Percentiles rank a stretch among this genome's conserved stretches.
These are phyloP conservation scores for Mucor saturninus DNA, from an alignment of 371 early-diverging fungal genomes.

Conservation along the genomic window DNA sequence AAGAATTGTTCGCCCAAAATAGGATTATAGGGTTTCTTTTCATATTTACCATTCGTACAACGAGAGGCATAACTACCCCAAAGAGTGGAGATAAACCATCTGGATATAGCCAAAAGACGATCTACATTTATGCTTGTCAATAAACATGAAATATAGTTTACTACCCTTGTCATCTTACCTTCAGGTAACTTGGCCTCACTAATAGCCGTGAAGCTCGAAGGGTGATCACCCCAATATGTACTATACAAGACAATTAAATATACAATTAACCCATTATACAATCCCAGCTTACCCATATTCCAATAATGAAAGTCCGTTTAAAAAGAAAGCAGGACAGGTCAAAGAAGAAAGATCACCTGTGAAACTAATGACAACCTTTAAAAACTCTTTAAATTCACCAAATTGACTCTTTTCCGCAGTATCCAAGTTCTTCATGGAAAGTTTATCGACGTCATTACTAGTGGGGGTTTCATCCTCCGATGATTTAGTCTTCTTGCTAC, in stretches of 20 bases:
- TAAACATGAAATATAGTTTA: not conserved
- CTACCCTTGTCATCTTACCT: slow-evolving; percentile 29
- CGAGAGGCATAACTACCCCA: slow-evolving; percentile 66
- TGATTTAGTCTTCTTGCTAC: slow-evolving; percentile 18
- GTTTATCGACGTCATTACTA: slow-evolving; percentile 43
- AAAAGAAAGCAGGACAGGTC: slow-evolving; percentile 79
- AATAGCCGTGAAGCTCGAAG: slow-evolving; percentile 46
- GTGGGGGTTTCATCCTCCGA: slow-evolving; percentile 38
- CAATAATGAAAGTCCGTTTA: slow-evolving; percentile 74
- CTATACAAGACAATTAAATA: slow-evolving; percentile 2
- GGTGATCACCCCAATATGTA: slow-evolving; percentile 38
- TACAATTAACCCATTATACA: not conserved
- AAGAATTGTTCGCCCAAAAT: slow-evolving; percentile 90
- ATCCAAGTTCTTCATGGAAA: slow-evolving; percentile 48
- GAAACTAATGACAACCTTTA: slow-evolving; percentile 73
- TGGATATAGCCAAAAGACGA: slow-evolving; percentile 33
- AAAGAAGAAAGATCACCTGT: slow-evolving; percentile 81
- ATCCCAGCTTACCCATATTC: slow-evolving; percentile 71
- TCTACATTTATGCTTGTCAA: slow-evolving; percentile 16
- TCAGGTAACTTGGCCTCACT: slow-evolving; percentile 56
- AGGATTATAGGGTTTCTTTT: slow-evolving; percentile 86
- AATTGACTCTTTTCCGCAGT: slow-evolving; percentile 49
- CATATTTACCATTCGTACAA: slow-evolving; percentile 44
- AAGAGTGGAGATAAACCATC: slow-evolving; percentile 61
- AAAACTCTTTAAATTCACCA: slow-evolving; percentile 42